Conservation (phyloP, 228 moss, liverwort and hornwort genomes). For the Sphagnum magellanicum region DNA sequence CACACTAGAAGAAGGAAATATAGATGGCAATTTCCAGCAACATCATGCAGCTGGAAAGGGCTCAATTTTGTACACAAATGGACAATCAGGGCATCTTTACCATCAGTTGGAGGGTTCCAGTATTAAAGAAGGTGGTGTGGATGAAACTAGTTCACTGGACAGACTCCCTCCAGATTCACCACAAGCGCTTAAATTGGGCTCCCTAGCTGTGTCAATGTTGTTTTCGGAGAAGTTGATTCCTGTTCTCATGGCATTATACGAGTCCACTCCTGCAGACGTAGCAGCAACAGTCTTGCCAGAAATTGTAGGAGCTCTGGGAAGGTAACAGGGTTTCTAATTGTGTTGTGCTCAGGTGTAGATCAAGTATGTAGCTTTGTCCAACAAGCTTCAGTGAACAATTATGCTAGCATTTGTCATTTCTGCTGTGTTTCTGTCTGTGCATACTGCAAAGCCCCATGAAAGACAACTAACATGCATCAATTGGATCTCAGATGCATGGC, state of each 20-base stretch:
- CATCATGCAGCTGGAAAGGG: conserved; percentile 17
- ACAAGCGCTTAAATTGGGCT: too few relatives aligned
- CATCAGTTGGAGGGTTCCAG: too few relatives aligned
- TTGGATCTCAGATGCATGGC: conserved; percentile 58
- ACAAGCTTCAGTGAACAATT: too few relatives aligned
- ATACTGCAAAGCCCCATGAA: too few relatives aligned
- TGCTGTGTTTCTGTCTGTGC: too few relatives aligned
- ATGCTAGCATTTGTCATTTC: too few relatives aligned
- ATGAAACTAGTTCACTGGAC: too few relatives aligned
- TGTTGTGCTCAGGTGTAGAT: not conserved
- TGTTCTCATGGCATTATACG: conserved; percentile 64
- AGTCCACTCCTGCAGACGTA: conserved; percentile 51
- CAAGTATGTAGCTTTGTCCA: too few relatives aligned
- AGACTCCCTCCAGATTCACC: too few relatives aligned
- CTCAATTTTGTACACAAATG: conserved; percentile 33
- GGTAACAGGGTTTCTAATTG: conserved; percentile 23
- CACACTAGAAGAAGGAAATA: conserved; percentile 18
- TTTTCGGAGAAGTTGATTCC: conserved; percentile 68
- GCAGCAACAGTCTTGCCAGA: conserved; percentile 67
- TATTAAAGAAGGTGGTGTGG: too few relatives aligned
- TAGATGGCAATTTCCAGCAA: conserved; percentile 20
- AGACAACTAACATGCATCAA: too few relatives aligned
- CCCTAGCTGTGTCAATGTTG: conserved; percentile 21
- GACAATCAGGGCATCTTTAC: conserved; percentile 21
- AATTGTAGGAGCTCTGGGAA: conserved; percentile 81